phyloP scores from a whole-genome alignment of 2,329 filamentous ascomycete genomes.

The Cadophora malorum region DNA sequence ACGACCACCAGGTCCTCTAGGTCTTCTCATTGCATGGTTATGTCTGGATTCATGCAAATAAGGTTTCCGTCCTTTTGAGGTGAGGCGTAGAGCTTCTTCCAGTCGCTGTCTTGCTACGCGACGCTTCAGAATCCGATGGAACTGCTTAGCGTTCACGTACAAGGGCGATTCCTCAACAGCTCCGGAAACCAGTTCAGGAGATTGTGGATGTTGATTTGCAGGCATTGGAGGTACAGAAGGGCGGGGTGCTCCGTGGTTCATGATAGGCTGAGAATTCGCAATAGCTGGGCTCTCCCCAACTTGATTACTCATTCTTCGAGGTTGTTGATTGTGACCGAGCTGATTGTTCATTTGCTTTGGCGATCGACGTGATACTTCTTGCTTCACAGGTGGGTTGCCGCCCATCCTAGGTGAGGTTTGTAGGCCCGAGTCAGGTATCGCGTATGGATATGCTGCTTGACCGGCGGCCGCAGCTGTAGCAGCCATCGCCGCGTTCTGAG shows the following conservation, averaged over 20 bases:
- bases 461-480: slow-evolving; percentile 90
- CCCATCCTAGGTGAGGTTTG: slow-evolving; percentile 80
- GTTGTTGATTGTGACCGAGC: slow-evolving; percentile 60
- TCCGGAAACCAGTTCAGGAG: slow-evolving; percentile 77
- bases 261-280: slow-evolving; percentile 74
- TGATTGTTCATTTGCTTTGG: slow-evolving; percentile 65
- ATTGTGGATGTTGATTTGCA: slow-evolving; percentile 70
- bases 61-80: slow-evolving; percentile 93
- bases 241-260: slow-evolving; percentile 68
- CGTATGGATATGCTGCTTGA: slow-evolving; percentile 66
- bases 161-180: slow-evolving; percentile 88
- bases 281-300: slow-evolving; percentile 76
- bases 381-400: slow-evolving; percentile 67
- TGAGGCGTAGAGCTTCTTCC: slow-evolving; percentile 89
- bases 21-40: slow-evolving; percentile 96
- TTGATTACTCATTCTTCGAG: slow-evolving; percentile 74
- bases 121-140: slow-evolving; percentile 94
- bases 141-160: slow-evolving; percentile 98
- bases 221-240: slow-evolving; percentile 65
- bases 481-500: slow-evolving; percentile 88
- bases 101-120: slow-evolving; percentile 91
- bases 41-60: slow-evolving; percentile 97
- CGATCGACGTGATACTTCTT: slow-evolving; percentile 78
- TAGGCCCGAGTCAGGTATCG: slow-evolving; percentile 72
- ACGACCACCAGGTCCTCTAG: slow-evolving; percentile 89